Conservation (phyloP, 805 yeast genomes). For the Candida montana region DNA sequence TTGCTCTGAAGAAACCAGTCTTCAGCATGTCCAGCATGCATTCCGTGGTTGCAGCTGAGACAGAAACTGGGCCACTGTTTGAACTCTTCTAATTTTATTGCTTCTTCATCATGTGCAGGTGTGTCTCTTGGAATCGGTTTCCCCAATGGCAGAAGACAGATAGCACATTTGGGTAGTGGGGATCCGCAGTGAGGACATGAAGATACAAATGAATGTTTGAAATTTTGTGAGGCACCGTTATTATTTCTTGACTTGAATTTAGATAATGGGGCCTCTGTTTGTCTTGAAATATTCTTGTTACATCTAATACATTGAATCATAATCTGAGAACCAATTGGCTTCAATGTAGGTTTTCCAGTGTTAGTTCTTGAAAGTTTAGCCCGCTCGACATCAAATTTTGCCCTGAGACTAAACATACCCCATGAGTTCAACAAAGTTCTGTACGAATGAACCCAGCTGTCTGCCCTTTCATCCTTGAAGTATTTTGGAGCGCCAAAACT, state of each 20-base stretch:
- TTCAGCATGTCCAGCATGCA: conserved; percentile 93
- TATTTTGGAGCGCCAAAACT: conserved; percentile 82
- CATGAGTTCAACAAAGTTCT: conserved; percentile 69
- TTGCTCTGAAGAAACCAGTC: conserved; percentile 90
- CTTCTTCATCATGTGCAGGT: conserved; percentile 10
- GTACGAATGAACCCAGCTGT: conserved; percentile 73
- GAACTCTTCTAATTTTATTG: conserved; percentile 31
- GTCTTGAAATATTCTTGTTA: conserved; percentile 59
- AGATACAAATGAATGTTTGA: conserved; percentile 10
- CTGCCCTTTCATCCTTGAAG: conserved; percentile 66
- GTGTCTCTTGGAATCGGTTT: conserved; percentile 42
- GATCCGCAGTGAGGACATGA: conserved; percentile 83
- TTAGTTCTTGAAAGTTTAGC: conserved; percentile 54
- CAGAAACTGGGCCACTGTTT: conserved; percentile 91
- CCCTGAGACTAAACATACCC: conserved; percentile 72
- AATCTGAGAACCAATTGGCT: conserved; percentile 64
- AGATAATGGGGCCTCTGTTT: conserved; percentile 11
- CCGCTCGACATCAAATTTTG: conserved; percentile 79
- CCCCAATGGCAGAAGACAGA: conserved; percentile 79
- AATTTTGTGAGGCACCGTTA: conserved; percentile 5
- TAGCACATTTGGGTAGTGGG: conserved; percentile 85
- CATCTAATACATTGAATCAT: conserved; percentile 79
- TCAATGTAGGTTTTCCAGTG: conserved; percentile 41
- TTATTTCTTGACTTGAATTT: conserved; percentile 10
- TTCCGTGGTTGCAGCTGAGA: conserved; percentile 84